Evolutionary conservation across 176 grass and related monocot genomes (phyloP).

Genomic region (Echinochloa phyllopogon): DNA sequence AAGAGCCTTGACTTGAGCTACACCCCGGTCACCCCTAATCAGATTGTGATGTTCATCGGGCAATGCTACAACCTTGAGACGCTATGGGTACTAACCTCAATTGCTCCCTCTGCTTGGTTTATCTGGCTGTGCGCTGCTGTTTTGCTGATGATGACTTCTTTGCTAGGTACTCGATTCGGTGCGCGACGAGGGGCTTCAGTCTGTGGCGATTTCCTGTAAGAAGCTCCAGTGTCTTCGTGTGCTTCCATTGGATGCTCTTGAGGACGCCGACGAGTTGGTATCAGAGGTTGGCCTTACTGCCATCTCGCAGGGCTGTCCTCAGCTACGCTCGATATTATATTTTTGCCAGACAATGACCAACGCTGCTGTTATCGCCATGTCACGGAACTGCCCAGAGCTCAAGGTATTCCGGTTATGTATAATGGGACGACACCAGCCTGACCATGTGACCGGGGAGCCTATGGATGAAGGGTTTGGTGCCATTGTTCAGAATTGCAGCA

Average conservation of each 20-base stretch:
- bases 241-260: slow-evolving; percentile 65
- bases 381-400: slow-evolving; percentile 76
- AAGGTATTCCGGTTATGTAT: slow-evolving; percentile 91
- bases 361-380: slow-evolving; percentile 71
- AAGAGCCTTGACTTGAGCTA: slow-evolving; percentile 84
- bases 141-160: slow-evolving; percentile 26
- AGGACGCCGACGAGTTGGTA: slow-evolving; percentile 83
- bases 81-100: slow-evolving; percentile 63
- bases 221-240: slow-evolving; percentile 77
- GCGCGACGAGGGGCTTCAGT: slow-evolving; percentile 74
- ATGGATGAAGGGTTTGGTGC: slow-evolving; percentile 96
- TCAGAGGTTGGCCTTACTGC: slow-evolving; percentile 72
- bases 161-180: slow-evolving; percentile 87
- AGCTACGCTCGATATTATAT: slow-evolving; percentile 75
- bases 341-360: slow-evolving; percentile 99
- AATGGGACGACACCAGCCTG: slow-evolving; percentile 79
- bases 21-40: slow-evolving; percentile 57
- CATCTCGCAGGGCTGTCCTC: slow-evolving; percentile 78
- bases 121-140: neutral
- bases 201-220: slow-evolving; percentile 65
- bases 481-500: slow-evolving; percentile 90
- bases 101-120: slow-evolving; percentile 2
- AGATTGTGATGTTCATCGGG: slow-evolving; percentile 58
- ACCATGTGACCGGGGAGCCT: slow-evolving; percentile 60
- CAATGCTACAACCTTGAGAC: slow-evolving; percentile 82